Conservation (phyloP, 75 land plant genomes). For the Cupressus sempervirens region DNA sequence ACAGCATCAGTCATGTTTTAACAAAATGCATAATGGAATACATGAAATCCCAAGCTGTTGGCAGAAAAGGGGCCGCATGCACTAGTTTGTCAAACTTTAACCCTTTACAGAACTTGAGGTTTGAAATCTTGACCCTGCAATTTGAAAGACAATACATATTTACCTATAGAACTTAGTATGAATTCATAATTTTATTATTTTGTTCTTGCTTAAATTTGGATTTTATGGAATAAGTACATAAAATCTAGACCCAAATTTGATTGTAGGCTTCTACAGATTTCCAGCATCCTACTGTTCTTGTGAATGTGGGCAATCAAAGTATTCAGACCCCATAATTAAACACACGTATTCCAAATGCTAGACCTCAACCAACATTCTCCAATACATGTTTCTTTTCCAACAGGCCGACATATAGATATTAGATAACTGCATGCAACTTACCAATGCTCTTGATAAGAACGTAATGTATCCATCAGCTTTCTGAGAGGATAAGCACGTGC, state of each 20-base stretch:
- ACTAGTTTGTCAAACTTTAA: neutral
- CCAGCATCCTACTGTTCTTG: neutral
- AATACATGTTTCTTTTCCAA: neutral
- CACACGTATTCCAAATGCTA: neutral
- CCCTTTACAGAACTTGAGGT: neutral
- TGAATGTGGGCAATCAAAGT: neutral
- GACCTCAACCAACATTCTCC: neutral
- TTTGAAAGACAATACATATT: neutral
- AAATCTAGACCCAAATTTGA: neutral
- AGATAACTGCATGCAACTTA: constrained; percentile 11
- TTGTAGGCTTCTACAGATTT: neutral
- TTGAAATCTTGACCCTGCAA: neutral
- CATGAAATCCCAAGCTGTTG: neutral
- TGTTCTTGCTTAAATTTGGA: neutral
- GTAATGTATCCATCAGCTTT: constrained; percentile 77
- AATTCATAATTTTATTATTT: neutral
- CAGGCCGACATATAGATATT: neutral
- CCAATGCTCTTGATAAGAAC: constrained; percentile 71
- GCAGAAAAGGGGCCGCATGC: neutral
- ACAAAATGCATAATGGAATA: neutral
- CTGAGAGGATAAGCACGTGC: constrained; percentile 87
- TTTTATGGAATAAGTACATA: neutral
- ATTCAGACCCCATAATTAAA: neutral
- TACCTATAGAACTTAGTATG: neutral
- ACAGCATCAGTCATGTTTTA: neutral